These are phyloP conservation scores for Vaccinium macrocarpon DNA, from an alignment of 148 eudicot genomes.

Conservation along the genomic window DNA sequence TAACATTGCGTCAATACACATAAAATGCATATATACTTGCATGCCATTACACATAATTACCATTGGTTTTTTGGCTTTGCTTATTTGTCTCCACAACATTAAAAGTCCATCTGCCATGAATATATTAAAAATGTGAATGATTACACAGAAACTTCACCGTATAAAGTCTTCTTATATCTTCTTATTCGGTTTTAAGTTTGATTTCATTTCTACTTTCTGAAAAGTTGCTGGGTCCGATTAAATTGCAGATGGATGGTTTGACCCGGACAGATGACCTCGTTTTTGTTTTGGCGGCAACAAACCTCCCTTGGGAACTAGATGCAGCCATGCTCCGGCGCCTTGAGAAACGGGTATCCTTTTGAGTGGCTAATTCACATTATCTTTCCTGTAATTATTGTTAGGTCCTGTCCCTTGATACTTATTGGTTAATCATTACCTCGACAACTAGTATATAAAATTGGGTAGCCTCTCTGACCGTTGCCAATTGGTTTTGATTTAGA, in stretches of 20 bases:
- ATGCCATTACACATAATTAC: background rate
- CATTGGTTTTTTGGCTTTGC: background rate
- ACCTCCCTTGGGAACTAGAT: slow-evolving; percentile 98
- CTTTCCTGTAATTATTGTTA: background rate
- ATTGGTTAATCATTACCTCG: background rate
- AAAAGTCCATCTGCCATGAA: background rate
- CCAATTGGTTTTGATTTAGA: background rate
- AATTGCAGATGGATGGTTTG: slow-evolving; percentile 97
- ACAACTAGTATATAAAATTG: background rate
- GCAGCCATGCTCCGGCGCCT: slow-evolving; percentile 99
- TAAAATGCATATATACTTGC: background rate
- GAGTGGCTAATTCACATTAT: slow-evolving; percentile 2
- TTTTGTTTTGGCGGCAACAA: slow-evolving; percentile 97
- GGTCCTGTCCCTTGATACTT: background rate
- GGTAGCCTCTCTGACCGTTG: background rate
- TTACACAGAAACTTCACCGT: background rate
- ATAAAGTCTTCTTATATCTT: background rate
- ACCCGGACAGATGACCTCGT: slow-evolving; percentile 89
- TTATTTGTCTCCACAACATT: background rate
- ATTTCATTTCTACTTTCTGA: background rate
- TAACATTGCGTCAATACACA: background rate
- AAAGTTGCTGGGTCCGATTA: slow-evolving; percentile 7
- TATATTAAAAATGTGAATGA: background rate
- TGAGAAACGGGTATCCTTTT: slow-evolving; percentile 82
- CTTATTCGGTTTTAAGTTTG: background rate